Evolutionary conservation across 352 stramenopile genomes (phyloP).

Genomic region (Pythium chondricola): DNA sequence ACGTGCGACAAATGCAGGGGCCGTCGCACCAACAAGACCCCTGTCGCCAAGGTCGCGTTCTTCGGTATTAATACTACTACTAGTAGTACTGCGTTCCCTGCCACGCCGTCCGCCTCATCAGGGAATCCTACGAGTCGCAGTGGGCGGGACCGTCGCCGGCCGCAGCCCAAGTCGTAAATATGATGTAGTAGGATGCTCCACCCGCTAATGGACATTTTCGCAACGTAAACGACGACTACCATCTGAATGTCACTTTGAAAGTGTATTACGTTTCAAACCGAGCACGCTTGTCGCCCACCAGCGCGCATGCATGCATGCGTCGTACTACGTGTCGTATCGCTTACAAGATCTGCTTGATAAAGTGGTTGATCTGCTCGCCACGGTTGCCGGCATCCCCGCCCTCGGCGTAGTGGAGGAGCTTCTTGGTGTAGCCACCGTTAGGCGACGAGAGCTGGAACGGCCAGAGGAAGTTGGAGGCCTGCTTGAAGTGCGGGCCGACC

Average conservation of each 20-base stretch:
- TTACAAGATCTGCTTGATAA: conserved; percentile 94
- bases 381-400: conserved; percentile 91
- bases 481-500: conserved; percentile 98
- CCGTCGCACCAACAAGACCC: conserved; percentile 33
- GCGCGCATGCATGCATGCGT: too few species aligned
- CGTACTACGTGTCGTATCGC: too few species aligned
- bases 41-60: neutral
- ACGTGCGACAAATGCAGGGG: conserved; percentile 70
- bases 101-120: conserved; percentile 27
- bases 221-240: neutral
- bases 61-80: neutral
- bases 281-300: too few species aligned
- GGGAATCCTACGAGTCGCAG: conserved; percentile 11
- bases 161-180: conserved; percentile 10
- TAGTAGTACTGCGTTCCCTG: conserved; percentile 28
- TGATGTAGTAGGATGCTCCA: neutral
- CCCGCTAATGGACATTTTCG: neutral
- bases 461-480: conserved; percentile 99
- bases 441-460: conserved; percentile 98
- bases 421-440: conserved; percentile 93
- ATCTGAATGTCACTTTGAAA: too few species aligned
- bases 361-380: conserved; percentile 91
- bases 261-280: too few species aligned
- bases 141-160: conserved; percentile 32
- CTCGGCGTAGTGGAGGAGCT: conserved; percentile 93